Evolutionary conservation across 2,329 filamentous ascomycete genomes (phyloP), one percentile per base, ranked within the genome.

Genomic region (Colletotrichum karsti): DNA sequence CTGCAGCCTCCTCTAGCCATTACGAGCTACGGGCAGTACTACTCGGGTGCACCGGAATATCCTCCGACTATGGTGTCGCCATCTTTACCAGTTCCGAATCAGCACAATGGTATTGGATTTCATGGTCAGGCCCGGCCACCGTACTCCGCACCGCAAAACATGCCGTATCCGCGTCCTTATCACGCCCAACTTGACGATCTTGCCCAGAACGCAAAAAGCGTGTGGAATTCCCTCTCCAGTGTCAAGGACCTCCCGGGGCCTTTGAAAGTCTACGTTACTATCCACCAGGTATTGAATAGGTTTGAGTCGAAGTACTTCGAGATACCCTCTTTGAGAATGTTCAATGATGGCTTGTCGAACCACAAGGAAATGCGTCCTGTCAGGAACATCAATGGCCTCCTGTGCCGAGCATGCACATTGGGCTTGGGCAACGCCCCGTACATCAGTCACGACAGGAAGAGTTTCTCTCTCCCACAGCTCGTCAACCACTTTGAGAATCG

Each of bases 161-260:
- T 39, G n/a, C 37, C 22, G 6, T 37, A 39, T 2, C n/a, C 41
- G 39, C 12, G 37, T 18, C 58, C 44, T 15, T 57, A 87, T 69
- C 78, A 82, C 65, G 68, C 73, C 18, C 84, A 87, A 70, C 77
- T 89, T 7, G 83, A 88, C 53, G 80, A 85, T 50, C 79, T 93
- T 67, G 84, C 85, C 9, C 81, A 79, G 44, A 84, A 85, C 73
- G 86, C 88, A 5, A 84, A 87, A 66, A 86, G 89, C 24, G 78
- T 91, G 37, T 95, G 92, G 91, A 86, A 87, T 69, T 79, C 82
- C 22, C 85, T 90, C 3, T 84, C 84, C 7, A 83, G 84, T 3
- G 81, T 93, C 69, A 88, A 88, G 71, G 86, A 90, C 56, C 78
- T 93, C 15, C 85, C 90, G 13, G 85, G 87, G 41, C 87, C 86